Conservation (phyloP, 345 rosid genomes). For the Acer negundo region DNA sequence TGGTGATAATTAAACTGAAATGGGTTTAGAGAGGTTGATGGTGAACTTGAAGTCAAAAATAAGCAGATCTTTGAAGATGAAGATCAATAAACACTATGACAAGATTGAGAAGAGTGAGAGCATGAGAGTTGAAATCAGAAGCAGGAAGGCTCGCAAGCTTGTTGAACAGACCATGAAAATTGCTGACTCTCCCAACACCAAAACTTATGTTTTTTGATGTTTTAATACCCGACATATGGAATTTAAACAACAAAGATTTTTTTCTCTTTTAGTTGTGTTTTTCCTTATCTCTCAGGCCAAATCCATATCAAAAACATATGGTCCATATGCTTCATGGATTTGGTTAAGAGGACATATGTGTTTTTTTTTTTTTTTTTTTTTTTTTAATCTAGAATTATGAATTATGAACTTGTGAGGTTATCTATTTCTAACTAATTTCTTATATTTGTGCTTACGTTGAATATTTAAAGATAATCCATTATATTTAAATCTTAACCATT, state of each 20-base stretch:
- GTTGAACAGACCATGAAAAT: constrained; percentile 68
- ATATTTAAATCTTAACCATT: too few relatives aligned
- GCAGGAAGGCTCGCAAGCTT: constrained; percentile 79
- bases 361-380: background rate
- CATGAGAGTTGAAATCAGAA: constrained; percentile 83
- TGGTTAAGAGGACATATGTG: too few relatives aligned
- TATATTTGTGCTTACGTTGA: too few relatives aligned
- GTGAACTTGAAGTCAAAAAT: constrained; percentile 66
- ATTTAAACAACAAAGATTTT: too few relatives aligned
- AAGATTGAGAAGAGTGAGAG: constrained; percentile 95
- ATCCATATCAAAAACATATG: constrained; percentile 9
- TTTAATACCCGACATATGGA: too few relatives aligned
- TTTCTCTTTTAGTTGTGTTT: background rate
- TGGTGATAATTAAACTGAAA: constrained; percentile 35
- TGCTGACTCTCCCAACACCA: constrained; percentile 74
- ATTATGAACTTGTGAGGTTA: too few relatives aligned
- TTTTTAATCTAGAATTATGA: constrained; percentile 30
- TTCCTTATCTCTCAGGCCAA: background rate
- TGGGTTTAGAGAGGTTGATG: constrained; percentile 60
- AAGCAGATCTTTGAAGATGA: constrained; percentile 52
- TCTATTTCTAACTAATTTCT: too few relatives aligned
- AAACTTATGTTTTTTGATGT: constrained; percentile 50
- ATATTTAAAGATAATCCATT: too few relatives aligned
- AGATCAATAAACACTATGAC: constrained; percentile 50
- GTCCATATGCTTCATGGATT: background rate